phyloP scores from a whole-genome alignment of 2,329 filamentous ascomycete species.

The Zymoseptoria passerinii region DNA sequence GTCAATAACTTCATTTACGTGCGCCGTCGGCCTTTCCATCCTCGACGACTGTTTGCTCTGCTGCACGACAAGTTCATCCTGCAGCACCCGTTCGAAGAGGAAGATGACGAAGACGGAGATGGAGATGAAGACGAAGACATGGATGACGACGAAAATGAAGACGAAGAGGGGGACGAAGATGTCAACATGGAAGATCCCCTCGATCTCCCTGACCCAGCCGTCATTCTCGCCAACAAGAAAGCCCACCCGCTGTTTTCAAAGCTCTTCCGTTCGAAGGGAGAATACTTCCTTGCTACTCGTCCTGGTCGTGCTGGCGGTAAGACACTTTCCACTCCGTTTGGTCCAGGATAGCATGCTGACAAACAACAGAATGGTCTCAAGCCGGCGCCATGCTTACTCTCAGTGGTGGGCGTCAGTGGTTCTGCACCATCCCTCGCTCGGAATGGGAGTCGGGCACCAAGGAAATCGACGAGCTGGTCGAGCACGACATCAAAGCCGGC shows the following conservation, averaged over 20 bases:
- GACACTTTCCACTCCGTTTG: not conserved
- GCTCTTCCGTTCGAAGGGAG: constrained; percentile 56
- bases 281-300: constrained; percentile 52
- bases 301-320: constrained; percentile 42
- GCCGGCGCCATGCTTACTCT: constrained; percentile 57
- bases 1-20: constrained; percentile 64
- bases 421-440: constrained; percentile 48
- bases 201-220: constrained; percentile 22
- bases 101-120: constrained; percentile 17
- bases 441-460: constrained; percentile 44
- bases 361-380: constrained; percentile 50
- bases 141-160: constrained; percentile 22
- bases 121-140: constrained; percentile 17
- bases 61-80: constrained; percentile 39
- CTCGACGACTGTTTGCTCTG: constrained; percentile 33
- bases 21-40: constrained; percentile 41
- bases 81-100: constrained; percentile 30
- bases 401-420: constrained; percentile 49
- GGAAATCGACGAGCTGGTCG: constrained; percentile 42
- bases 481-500: constrained; percentile 41
- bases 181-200: constrained; percentile 29
- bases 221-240: constrained; percentile 50
- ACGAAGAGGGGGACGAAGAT: constrained; percentile 31
- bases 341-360: not conserved
- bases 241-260: constrained; percentile 44